phyloP scores from a whole-genome alignment of 768 basidiomycete species.

The Boletus tylopilopsis region DNA sequence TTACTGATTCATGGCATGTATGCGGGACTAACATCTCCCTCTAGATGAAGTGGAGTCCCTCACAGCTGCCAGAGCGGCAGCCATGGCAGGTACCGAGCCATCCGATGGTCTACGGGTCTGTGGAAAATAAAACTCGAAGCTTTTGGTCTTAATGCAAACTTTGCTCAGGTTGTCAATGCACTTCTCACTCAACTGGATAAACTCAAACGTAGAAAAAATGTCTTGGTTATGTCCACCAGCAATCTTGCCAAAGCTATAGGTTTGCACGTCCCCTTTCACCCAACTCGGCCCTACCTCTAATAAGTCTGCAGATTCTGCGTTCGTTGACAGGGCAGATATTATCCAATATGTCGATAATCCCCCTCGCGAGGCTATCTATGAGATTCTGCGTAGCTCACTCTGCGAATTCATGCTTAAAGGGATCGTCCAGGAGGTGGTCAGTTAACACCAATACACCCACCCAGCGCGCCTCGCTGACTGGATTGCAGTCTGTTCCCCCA shows the following conservation, averaged over 20 bases:
- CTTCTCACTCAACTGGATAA: conserved; percentile 96
- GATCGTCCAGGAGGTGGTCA: conserved; percentile 61
- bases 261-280: conserved; percentile 30
- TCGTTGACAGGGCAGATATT: conserved; percentile 95
- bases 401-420: conserved; percentile 73
- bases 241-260: conserved; percentile 95
- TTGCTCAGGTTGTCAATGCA: conserved; percentile 90
- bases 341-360: conserved; percentile 93
- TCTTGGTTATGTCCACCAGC: conserved; percentile 93
- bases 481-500: conserved; percentile 54
- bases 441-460: conserved; percentile 26
- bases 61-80: conserved; percentile 91
- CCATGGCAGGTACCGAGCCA: conserved; percentile 94
- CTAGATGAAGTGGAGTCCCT: conserved; percentile 95
- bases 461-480: background rate
- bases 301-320: conserved; percentile 70
- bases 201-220: conserved; percentile 88
- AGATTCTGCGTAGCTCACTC: conserved; percentile 82
- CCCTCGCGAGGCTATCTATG: conserved; percentile 87
- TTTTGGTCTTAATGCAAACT: background rate
- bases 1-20: background rate
- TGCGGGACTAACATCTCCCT: conserved; percentile 1
- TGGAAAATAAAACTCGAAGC: background rate
- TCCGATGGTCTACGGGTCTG: conserved; percentile 87
- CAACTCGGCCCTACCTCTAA: background rate